phyloP scores from a whole-genome alignment of 2,329 filamentous ascomycete species.

The Penicillium sp. region DNA sequence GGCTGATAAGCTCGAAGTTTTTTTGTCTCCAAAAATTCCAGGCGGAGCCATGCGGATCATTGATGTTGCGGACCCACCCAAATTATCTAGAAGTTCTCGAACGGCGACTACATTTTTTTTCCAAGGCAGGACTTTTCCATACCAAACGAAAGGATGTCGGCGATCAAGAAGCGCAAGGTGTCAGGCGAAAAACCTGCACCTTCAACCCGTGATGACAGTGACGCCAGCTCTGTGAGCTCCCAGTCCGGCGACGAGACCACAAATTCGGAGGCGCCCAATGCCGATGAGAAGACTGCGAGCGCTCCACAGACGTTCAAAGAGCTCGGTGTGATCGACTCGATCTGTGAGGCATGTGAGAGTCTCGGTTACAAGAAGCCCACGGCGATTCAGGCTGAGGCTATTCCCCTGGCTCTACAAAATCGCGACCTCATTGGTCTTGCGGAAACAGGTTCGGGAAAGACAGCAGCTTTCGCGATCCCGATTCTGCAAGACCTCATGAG shows the following conservation, averaged over 20 bases:
- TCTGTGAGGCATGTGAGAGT: constrained; percentile 80
- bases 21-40: constrained; percentile 30
- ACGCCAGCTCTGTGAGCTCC: constrained; percentile 18
- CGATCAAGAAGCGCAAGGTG: constrained; percentile 39
- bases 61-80: constrained; percentile 32
- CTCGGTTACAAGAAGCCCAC: constrained; percentile 82
- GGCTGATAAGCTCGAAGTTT: constrained; percentile 19
- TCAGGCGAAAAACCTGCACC: constrained; percentile 16
- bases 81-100: constrained; percentile 22
- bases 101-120: not conserved
- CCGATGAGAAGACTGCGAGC: constrained; percentile 1
- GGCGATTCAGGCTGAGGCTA: constrained; percentile 79
- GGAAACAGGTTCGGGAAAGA: constrained; percentile 94
- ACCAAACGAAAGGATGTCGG: constrained; percentile 28
- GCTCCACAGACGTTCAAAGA: constrained; percentile 47
- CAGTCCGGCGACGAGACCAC: constrained; percentile 7
- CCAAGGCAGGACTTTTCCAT: constrained; percentile 7
- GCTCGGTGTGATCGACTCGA: constrained; percentile 70
- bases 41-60: constrained; percentile 33
- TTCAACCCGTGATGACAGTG: constrained; percentile 16
- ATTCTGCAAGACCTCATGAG: constrained; percentile 88
- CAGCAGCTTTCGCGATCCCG: constrained; percentile 86
- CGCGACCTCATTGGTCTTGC: constrained; percentile 89
- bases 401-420: constrained; percentile 71
- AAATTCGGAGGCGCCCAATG: constrained; percentile 4